Evolutionary conservation across 768 basidiomycete genomes (phyloP), one percentile per base, ranked within the genome.

Genomic region (Calvatia gigantea): DNA sequence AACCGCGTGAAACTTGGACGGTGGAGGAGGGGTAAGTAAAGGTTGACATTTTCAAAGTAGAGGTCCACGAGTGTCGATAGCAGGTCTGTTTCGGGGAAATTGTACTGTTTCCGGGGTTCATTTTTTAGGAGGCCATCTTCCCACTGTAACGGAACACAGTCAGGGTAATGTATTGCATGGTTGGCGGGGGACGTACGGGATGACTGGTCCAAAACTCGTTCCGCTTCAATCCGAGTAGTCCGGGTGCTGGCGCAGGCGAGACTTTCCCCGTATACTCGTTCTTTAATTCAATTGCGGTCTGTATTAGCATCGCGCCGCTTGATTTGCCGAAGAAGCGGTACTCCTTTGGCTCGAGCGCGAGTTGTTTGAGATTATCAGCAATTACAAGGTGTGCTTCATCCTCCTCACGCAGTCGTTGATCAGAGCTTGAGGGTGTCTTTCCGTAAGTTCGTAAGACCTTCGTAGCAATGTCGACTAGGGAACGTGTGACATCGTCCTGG

Each of bases 1-100:
- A 74, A 70, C 21, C 72, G 70, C 35, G 85, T 77, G 60, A 94
- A 91, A 4, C 81, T 81, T 0, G 83, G 84, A 3, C 84, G 79
- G 61, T 94, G 91, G 4, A 96, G 73, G 3, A 94, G 74, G 1
- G 91, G 90, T 0, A 80, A 62, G 51, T 78, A 72, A n/a, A 76
- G 56, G 62, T 92, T 88, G 56, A 77, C 52, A 31, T 78, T 59
- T 1, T 58, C 56, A 64, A 94, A 96, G 62, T 87, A 93, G 23
- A 83, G 69, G 32, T 85, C 77, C 33, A 91, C 68, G 35, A 94
- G 75, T 0, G 60, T 41, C 6, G 57, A 39, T 12, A 80, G 71
- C 42, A 94, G 77, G 42, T 81, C 81, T 0, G 67, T 54, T 3
- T 78, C 73, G 0, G 85, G 85, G 61, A 83, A 85, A 0, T 27